Evolutionary conservation across 805 yeast genomes (phyloP), one percentile per base, ranked within the genome.

Genomic region (Barnettozyma californica): DNA sequence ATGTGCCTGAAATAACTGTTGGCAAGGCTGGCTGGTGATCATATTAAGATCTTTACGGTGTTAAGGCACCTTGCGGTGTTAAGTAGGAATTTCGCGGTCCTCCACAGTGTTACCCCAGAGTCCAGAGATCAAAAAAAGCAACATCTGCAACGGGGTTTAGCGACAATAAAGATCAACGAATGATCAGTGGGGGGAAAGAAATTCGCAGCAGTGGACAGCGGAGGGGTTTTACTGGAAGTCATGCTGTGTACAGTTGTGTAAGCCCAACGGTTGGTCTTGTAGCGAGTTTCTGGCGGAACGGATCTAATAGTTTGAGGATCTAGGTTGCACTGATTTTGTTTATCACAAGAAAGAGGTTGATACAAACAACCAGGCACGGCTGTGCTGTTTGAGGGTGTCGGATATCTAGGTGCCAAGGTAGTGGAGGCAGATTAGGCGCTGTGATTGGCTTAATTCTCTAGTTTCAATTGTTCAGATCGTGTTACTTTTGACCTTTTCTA

Each of bases 391-490:
- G 38, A 18, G 38, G 38, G 38, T 35, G 38, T 14, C 13, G 4
- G 20, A 6, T 35, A 11, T 16, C 11, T 14, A 13, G 9, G 38
- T 18, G 38, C 38, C 38, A 35, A 35, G 38, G 20, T 16, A 21
- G 38, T 35, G 38, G 38, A 35, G 38, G 21, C 38, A 21, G 38
- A 9, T 14, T 16, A 21, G 23, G 21, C 23, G 38, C 38, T 35
- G 21, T 16, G 38, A 35, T 35, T 35, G 38, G 38, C 38, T 35
- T 9, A 29, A 29, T 4, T 10, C 66, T 78, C 43, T 86, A 84
- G 0, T 85, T 87, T 2, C 84, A 81, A 55, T 65, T 79, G 55
- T 81, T 81, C 64, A 72, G 75, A 52, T 7, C 33, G n/a, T 5
- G 25, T 23, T 23, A 23, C 25, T 8, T 23, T 23, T n/a, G n/a